phyloP scores from a whole-genome alignment of 2,329 filamentous ascomycete genomes.

The Monilinia polystroma region DNA sequence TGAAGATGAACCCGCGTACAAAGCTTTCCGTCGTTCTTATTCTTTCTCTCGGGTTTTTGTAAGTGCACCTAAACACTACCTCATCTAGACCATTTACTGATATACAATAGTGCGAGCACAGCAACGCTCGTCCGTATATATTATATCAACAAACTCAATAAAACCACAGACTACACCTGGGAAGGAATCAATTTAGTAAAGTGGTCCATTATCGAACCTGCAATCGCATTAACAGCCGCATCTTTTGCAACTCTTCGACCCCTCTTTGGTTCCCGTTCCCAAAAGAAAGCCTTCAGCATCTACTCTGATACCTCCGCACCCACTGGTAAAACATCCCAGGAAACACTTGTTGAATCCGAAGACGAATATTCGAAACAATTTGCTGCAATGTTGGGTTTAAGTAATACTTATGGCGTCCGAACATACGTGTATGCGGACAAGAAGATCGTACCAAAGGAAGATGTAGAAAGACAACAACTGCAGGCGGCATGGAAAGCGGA shows the following conservation, averaged over 20 bases:
- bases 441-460: slow-evolving; percentile 10
- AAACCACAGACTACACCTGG: slow-evolving; percentile 44
- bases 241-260: slow-evolving; percentile 45
- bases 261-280: slow-evolving; percentile 36
- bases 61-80: slow-evolving; percentile 28
- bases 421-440: slow-evolving; percentile 21
- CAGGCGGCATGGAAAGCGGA: background rate
- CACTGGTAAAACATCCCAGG: background rate
- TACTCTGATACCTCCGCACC: background rate
- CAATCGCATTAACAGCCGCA: slow-evolving; percentile 45
- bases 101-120: slow-evolving; percentile 41
- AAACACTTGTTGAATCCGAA: background rate
- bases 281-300: slow-evolving; percentile 22
- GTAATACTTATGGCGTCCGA: slow-evolving; percentile 5
- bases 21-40: slow-evolving; percentile 41
- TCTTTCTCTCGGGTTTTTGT: slow-evolving; percentile 44
- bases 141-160: slow-evolving; percentile 43
- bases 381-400: slow-evolving; percentile 16
- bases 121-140: slow-evolving; percentile 47
- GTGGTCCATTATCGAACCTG: slow-evolving; percentile 48
- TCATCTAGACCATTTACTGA: background rate
- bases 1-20: slow-evolving; percentile 37
- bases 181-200: slow-evolving; percentile 46
- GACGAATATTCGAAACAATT: slow-evolving; percentile 17
- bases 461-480: background rate